phyloP scores from a whole-genome alignment of 1,284 basidiomycete species.

The Amylostereum chailletii region DNA sequence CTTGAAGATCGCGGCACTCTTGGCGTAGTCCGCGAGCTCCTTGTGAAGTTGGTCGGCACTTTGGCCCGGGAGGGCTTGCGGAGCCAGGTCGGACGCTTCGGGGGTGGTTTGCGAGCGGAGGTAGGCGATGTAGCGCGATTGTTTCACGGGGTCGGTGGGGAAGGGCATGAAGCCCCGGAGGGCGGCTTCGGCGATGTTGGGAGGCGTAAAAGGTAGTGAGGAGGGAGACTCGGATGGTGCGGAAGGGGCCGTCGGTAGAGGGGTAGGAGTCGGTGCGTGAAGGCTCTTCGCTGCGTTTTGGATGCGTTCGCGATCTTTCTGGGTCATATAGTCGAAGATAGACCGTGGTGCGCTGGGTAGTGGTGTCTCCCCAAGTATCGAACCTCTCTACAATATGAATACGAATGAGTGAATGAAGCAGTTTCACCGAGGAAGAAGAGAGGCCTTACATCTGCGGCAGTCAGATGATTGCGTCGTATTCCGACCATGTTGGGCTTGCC shows the following conservation, averaged over 20 bases:
- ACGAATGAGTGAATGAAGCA: constrained; percentile 7
- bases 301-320: constrained; percentile 83
- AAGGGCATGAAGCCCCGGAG: constrained; percentile 89
- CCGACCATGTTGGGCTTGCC: constrained; percentile 9
- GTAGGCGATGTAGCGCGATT: constrained; percentile 81
- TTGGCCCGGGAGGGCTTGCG: constrained; percentile 46
- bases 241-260: constrained; percentile 18
- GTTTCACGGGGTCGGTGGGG: constrained; percentile 67
- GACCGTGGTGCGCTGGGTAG: constrained; percentile 66
- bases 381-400: constrained; percentile 53
- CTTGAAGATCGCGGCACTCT: constrained; percentile 85
- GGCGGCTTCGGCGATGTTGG: constrained; percentile 79
- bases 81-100: constrained; percentile 30
- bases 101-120: constrained; percentile 63
- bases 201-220: constrained; percentile 54
- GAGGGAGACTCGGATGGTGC: constrained; percentile 25
- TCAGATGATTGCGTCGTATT: constrained; percentile 24
- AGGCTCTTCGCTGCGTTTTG: constrained; percentile 45
- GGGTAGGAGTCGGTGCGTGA: constrained; percentile 16
- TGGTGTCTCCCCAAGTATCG: constrained; percentile 74
- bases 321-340: constrained; percentile 89
- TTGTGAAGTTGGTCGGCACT: constrained; percentile 63
- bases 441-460: constrained; percentile 56
- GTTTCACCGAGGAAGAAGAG: not conserved
- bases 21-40: constrained; percentile 82